Conservation (phyloP, 768 basidiomycete genomes). For the Pleurotus djamor region DNA sequence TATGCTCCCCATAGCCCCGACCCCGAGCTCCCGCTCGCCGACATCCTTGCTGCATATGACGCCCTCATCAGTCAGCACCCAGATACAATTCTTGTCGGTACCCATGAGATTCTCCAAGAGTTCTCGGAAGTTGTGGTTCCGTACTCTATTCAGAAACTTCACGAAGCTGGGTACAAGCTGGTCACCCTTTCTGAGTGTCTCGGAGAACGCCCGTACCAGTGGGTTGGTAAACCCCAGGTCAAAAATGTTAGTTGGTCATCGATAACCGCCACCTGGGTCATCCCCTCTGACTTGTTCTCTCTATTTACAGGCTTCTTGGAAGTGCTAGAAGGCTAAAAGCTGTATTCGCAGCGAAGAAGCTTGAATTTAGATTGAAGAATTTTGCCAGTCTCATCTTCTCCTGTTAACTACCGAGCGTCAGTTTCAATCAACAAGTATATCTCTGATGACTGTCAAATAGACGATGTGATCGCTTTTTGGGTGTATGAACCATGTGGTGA, state of each 20-base stretch:
- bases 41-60: conserved; percentile 27
- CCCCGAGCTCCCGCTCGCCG: conserved; percentile 29
- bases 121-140: conserved; percentile 26
- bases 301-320: too few species aligned
- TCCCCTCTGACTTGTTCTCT: too few species aligned
- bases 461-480: too few species aligned
- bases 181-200: conserved; percentile 40
- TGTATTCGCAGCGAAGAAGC: too few species aligned
- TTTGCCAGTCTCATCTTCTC: too few species aligned
- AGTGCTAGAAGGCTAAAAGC: too few species aligned
- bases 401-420: too few species aligned
- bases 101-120: conserved; percentile 32
- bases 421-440: too few species aligned
- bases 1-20: conserved; percentile 15
- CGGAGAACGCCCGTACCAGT: conserved; percentile 32
- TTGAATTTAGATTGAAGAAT: too few species aligned
- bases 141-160: conserved; percentile 30
- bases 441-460: too few species aligned
- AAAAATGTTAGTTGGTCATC: conserved; percentile 7
- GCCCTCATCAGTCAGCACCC: conserved; percentile 23
- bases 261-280: too few species aligned
- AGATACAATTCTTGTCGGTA: conserved; percentile 33
- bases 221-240: conserved; percentile 1
- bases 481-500: too few species aligned
- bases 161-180: conserved; percentile 35